Evolutionary conservation across 1,284 basidiomycete species (phyloP).

Genomic region (Athelia psychrophila): DNA sequence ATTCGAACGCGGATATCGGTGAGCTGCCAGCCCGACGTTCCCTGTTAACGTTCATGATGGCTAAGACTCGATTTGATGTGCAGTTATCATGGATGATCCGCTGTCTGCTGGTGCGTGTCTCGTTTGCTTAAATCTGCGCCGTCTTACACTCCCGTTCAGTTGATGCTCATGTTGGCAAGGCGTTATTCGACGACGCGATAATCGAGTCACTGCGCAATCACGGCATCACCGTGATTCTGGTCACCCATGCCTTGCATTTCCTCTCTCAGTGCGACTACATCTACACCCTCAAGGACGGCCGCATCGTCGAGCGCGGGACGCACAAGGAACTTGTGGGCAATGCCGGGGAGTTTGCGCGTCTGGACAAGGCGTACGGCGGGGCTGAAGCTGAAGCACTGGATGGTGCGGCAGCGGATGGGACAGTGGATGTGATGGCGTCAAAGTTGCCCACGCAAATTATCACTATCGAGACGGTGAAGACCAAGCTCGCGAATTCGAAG

Average conservation of each 20-base stretch:
- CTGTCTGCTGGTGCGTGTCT: slow-evolving; percentile 56
- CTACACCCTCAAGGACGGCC: slow-evolving; percentile 57
- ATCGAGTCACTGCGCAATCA: slow-evolving; percentile 46
- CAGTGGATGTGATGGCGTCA: slow-evolving; percentile 13
- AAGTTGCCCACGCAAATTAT: slow-evolving; percentile 4
- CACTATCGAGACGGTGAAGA: slow-evolving; percentile 35
- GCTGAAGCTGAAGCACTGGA: slow-evolving; percentile 37
- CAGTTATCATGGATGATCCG: slow-evolving; percentile 75
- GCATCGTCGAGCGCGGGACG: slow-evolving; percentile 64
- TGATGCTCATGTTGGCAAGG: slow-evolving; percentile 70
- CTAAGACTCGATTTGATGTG: too few relatives aligned
- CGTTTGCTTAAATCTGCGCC: background rate
- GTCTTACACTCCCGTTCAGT: slow-evolving; percentile 26
- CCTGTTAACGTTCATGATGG: too few relatives aligned
- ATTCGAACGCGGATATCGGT: slow-evolving; percentile 67
- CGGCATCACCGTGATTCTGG: slow-evolving; percentile 67
- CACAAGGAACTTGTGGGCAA: slow-evolving; percentile 52
- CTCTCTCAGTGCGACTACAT: slow-evolving; percentile 66
- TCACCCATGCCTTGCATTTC: slow-evolving; percentile 76
- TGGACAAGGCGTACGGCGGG: slow-evolving; percentile 67
- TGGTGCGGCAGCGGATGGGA: slow-evolving; percentile 21
- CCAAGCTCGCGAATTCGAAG: slow-evolving; percentile 25
- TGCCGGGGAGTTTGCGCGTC: slow-evolving; percentile 56
- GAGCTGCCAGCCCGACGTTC: too few relatives aligned
- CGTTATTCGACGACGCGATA: slow-evolving; percentile 68